A percentile compares a stretch with the other conserved stretches of the same genome.
Evolutionary conservation across 306 rosid species (phyloP).

Genomic region (Crataegus laevigata): DNA sequence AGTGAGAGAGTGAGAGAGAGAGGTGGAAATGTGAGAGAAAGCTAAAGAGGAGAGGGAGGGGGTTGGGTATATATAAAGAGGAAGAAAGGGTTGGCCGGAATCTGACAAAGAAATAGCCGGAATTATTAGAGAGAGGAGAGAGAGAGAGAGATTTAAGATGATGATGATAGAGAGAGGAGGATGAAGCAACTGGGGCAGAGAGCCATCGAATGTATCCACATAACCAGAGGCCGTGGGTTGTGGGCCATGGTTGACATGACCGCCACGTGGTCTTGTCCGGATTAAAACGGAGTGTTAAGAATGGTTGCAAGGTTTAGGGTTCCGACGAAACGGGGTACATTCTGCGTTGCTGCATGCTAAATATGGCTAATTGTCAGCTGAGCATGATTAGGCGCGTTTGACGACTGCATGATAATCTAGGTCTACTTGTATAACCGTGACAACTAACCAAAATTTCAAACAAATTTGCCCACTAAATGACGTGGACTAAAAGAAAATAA

Average conservation of each 20-base stretch:
- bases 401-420: neutral
- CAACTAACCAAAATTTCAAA: neutral
- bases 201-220: conserved; percentile 34
- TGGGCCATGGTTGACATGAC: conserved; percentile 41
- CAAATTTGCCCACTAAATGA: too few relatives aligned
- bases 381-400: neutral
- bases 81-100: conserved; percentile 28
- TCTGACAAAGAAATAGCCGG: conserved; percentile 27
- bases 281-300: conserved; percentile 11
- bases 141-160: neutral
- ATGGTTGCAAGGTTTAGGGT: neutral
- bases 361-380: neutral
- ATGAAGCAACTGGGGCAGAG: conserved; percentile 19
- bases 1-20: neutral
- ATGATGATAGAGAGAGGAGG: conserved; percentile 1
- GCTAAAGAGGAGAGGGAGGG: neutral
- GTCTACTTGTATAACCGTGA: neutral
- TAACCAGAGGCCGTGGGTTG: conserved; percentile 28
- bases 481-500: too few relatives aligned
- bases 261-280: conserved; percentile 37
- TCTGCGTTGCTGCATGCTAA: neutral
- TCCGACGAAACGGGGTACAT: conserved; percentile 7
- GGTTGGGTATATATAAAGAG: conserved; percentile 27
- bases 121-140: conserved; percentile 24
- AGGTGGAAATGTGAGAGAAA: neutral